Conservation (phyloP, 306 rosid species). For the Echinosophora koreensis region DNA sequence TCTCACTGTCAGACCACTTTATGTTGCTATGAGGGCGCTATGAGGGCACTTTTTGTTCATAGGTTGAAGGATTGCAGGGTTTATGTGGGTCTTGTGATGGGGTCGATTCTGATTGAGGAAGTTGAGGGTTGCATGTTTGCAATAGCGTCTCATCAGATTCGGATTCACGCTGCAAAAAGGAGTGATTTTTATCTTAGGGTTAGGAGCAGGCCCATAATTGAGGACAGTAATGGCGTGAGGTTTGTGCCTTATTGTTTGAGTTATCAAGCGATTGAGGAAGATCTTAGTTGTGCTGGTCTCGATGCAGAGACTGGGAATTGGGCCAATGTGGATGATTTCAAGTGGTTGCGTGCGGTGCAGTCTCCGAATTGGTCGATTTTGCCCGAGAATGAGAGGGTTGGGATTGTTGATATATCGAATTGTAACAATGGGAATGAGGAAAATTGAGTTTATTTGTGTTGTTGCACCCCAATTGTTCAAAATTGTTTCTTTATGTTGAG, state of each 20-base stretch:
- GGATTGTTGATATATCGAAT: slow-evolving; percentile 50
- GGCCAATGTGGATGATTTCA: slow-evolving; percentile 90
- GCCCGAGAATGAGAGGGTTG: slow-evolving; percentile 74
- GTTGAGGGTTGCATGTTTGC: slow-evolving; percentile 73
- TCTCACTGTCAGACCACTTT: too few species aligned
- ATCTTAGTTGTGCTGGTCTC: slow-evolving; percentile 69
- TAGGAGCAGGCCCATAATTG: slow-evolving; percentile 90
- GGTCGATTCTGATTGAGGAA: slow-evolving; percentile 75
- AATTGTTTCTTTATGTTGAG: too few species aligned
- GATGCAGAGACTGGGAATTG: slow-evolving; percentile 77
- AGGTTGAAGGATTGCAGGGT: slow-evolving; percentile 69
- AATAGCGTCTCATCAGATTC: slow-evolving; percentile 87
- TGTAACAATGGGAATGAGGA: slow-evolving; percentile 36
- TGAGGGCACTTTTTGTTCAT: slow-evolving; percentile 78
- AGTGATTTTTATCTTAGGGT: slow-evolving; percentile 84
- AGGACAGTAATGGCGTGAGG: slow-evolving; percentile 67
- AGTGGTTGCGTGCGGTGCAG: slow-evolving; percentile 80
- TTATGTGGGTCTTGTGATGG: slow-evolving; percentile 72
- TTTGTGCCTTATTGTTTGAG: slow-evolving; percentile 83
- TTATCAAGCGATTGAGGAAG: slow-evolving; percentile 70
- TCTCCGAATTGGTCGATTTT: slow-evolving; percentile 88
- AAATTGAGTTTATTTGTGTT: slow-evolving; percentile 28
- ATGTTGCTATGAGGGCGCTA: too few species aligned
- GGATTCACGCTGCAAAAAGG: slow-evolving; percentile 73
- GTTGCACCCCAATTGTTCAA: too few species aligned